Conservation (phyloP, 2,329 filamentous ascomycete genomes). For the Chrysoporthe austroafricana region DNA sequence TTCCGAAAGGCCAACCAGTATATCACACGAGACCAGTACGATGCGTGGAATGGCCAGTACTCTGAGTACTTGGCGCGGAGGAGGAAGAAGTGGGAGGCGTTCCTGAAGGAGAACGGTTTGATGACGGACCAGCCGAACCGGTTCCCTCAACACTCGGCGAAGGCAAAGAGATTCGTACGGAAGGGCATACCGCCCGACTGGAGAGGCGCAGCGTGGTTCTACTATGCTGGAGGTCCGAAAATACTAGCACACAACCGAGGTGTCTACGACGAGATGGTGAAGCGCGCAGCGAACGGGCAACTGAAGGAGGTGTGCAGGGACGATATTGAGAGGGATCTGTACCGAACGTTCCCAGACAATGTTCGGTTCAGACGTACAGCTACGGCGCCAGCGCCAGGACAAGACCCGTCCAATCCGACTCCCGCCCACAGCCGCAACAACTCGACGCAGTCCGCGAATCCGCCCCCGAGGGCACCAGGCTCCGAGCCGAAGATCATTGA, state of each 20-base stretch:
- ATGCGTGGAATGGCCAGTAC: constrained; percentile 79
- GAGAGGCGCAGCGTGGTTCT: constrained; percentile 96
- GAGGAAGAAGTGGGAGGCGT: constrained; percentile 77
- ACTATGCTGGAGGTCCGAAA: constrained; percentile 85
- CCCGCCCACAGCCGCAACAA: constrained; percentile 35
- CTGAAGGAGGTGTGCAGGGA: constrained; percentile 78
- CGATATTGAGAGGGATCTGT: constrained; percentile 89
- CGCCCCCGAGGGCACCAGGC: constrained; percentile 41
- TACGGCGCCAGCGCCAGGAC: constrained; percentile 37
- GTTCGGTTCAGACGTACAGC: constrained; percentile 76
- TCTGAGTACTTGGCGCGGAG: constrained; percentile 74
- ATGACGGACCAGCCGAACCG: constrained; percentile 71
- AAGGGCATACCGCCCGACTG: constrained; percentile 95
- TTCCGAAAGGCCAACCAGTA: constrained; percentile 89
- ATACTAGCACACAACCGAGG: constrained; percentile 77
- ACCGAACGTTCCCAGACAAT: constrained; percentile 95
- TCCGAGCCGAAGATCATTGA: constrained; percentile 78
- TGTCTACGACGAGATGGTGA: constrained; percentile 73
- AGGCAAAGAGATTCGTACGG: constrained; percentile 86
- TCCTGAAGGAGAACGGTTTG: constrained; percentile 77
- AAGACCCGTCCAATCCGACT: constrained; percentile 38
- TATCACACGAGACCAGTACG: constrained; percentile 75
- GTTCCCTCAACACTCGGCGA: constrained; percentile 80
- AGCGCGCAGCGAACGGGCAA: constrained; percentile 46
- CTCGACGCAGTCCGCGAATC: constrained; percentile 29